Evolutionary conservation across 129 eudicot species (phyloP).

Genomic region (Flaveria bidentis): DNA sequence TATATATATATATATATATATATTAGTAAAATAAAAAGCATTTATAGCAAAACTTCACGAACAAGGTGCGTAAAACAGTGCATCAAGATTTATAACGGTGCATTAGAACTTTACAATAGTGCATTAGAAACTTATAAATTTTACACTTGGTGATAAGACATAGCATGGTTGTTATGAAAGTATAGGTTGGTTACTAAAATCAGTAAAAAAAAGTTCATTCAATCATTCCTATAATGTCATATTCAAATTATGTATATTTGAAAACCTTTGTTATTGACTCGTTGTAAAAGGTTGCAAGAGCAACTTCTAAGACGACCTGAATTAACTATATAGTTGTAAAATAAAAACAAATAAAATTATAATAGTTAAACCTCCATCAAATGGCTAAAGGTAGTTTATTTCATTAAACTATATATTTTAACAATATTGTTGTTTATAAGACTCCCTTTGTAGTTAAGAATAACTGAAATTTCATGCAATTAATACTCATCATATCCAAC

Average conservation of each 20-base stretch:
- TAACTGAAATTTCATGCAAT: constrained; percentile 55
- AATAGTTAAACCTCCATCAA: constrained; percentile 70
- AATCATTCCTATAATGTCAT: no score
- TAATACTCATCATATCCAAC: constrained; percentile 65
- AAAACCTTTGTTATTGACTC: constrained; percentile 57
- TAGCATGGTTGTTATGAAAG: no score
- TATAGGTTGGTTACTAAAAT: no score
- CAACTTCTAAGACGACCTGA: constrained; percentile 86
- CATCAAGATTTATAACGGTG: no score
- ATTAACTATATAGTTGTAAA: constrained; percentile 8
- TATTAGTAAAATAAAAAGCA: no score
- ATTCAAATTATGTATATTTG: constrained; percentile 49
- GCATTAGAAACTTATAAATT: no score
- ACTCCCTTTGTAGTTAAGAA: constrained; percentile 65
- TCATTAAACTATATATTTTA: constrained; percentile 56
- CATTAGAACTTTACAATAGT: no score
- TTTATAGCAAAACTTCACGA: no score
- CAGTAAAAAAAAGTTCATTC: no score
- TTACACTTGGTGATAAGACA: no score
- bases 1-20: no score
- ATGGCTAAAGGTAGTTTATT: constrained; percentile 86
- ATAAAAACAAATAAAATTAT: neutral
- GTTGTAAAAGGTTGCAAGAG: constrained; percentile 64
- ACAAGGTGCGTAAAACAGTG: no score
- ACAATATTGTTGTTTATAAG: constrained; percentile 37